Base-by-base conservation (phyloP, 108 stramenopile genomes). In the Bacterosira constricta region DNA sequence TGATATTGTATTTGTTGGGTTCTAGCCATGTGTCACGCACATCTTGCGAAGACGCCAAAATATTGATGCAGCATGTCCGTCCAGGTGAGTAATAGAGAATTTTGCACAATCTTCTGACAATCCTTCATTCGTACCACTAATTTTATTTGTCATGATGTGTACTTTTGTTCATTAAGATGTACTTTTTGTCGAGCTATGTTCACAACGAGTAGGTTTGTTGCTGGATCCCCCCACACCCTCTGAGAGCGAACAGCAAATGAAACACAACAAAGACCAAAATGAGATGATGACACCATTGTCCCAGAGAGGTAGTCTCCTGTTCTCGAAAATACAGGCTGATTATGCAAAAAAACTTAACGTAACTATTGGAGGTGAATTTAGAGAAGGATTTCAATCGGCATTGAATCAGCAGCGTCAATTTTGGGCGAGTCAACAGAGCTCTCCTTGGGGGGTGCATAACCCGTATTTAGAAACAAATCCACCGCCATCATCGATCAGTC, bases 301-400 rank as follows among this genome's bases (percentile, higher is more conserved):
- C 21, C 72, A 77, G 1, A 63, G 77, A 44, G 55, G 70, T 1
- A 72, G 81, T 1, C 10, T 68, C 6, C 39, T 94, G 32, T 72
- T 91, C 30, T 84, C 89, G 15, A 84, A 76, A 30, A 88, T 92
- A 53, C 93, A 94, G 49, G 67, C 79, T 44, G 89, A 90, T 42
- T 94, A 89, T 72, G 93, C 93, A 26, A 59, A 83, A 29, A 85
- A 85, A 50, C 60, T 94, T 46, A 90, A 87, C 32, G 93, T 94
- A 1, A 89, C 89, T 49, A 73, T 94, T 36, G 93, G 90, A 55
- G 86, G 90, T 35, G 93, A 94, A 76, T 92, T 94, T 62, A 80
- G 75, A 35, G 64, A 66, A 4, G 93, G 90, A 10, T 86, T 80
- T 61, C 49, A 86, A 39, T 66, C 65, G 9, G 82, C 82, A 58